Evolutionary conservation across 768 basidiomycete species (phyloP).

Genomic region (Suillus alpinus): DNA sequence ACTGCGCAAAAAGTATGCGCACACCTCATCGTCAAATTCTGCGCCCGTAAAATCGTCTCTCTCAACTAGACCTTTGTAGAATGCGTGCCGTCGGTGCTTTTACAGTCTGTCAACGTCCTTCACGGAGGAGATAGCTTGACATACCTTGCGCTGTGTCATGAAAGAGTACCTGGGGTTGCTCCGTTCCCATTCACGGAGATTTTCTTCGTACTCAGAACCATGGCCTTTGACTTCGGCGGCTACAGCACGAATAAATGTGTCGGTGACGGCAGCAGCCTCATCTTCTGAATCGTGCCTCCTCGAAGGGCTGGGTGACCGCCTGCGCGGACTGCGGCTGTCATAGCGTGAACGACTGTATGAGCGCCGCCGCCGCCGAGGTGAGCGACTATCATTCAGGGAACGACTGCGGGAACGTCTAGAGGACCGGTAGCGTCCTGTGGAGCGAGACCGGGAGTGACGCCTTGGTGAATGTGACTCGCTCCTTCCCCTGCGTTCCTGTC

Average conservation of each 20-base stretch:
- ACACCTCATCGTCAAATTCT: conserved; percentile 81
- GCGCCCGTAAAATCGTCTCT: conserved; percentile 52
- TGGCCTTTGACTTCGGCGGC: conserved; percentile 83
- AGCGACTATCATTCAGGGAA: conserved; percentile 43
- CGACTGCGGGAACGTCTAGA: conserved; percentile 49
- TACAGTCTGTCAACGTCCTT: background rate
- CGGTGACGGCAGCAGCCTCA: conserved; percentile 54
- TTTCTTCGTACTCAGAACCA: conserved; percentile 72
- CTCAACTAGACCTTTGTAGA: conserved; percentile 67
- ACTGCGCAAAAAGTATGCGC: background rate
- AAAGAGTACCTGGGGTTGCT: conserved; percentile 84
- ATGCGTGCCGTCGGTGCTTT: conserved; percentile 70
- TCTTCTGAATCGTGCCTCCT: conserved; percentile 53
- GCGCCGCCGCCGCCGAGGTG: conserved; percentile 37
- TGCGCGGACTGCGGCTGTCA: conserved; percentile 47
- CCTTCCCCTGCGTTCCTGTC: conserved; percentile 23
- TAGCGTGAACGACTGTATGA: conserved; percentile 40
- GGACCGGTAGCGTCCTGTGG: conserved; percentile 34
- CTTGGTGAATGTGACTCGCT: conserved; percentile 30
- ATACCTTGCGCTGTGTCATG: conserved; percentile 55
- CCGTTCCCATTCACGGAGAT: conserved; percentile 71
- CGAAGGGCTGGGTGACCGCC: conserved; percentile 32
- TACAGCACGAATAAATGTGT: conserved; percentile 84
- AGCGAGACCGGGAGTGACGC: conserved; percentile 34
- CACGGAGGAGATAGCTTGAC: conserved; percentile 6